Conservation (phyloP, 371 early-diverging fungal species). For the Lichtheimia hyalospora region DNA sequence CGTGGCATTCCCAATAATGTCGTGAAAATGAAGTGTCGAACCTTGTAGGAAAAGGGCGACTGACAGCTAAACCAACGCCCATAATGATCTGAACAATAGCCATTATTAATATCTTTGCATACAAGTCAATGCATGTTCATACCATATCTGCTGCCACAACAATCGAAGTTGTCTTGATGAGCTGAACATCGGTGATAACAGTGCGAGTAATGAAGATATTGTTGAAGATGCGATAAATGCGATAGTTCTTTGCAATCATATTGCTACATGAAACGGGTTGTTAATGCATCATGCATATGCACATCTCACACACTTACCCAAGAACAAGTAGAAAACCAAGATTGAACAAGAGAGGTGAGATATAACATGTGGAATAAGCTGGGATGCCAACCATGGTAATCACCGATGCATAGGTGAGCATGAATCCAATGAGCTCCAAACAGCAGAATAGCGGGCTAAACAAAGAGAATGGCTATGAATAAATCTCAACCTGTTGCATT, state of each 20-base stretch:
- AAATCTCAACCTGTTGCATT: background rate
- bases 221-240: conserved; percentile 62
- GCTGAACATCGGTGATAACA: conserved; percentile 55
- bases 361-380: conserved; percentile 39
- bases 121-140: conserved; percentile 1
- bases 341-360: conserved; percentile 49
- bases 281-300: background rate
- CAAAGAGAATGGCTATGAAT: background rate
- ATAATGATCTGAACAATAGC: conserved; percentile 37
- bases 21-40: conserved; percentile 37
- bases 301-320: conserved; percentile 29
- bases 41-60: conserved; percentile 37
- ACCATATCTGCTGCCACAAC: conserved; percentile 53
- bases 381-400: conserved; percentile 55
- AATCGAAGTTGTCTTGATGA: conserved; percentile 49
- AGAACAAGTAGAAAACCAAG: conserved; percentile 57
- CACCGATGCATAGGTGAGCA: conserved; percentile 52
- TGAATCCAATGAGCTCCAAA: conserved; percentile 55
- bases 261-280: conserved; percentile 30
- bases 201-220: conserved; percentile 61
- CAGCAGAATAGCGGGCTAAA: conserved; percentile 60
- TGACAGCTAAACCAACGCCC: conserved; percentile 34
- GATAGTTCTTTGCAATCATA: conserved; percentile 65
- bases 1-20: conserved; percentile 49
- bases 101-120: background rate